Evolutionary conservation across 257 asterid species (phyloP), one percentile per base, ranked within the genome.

Genomic region (Nicotiana undulata): DNA sequence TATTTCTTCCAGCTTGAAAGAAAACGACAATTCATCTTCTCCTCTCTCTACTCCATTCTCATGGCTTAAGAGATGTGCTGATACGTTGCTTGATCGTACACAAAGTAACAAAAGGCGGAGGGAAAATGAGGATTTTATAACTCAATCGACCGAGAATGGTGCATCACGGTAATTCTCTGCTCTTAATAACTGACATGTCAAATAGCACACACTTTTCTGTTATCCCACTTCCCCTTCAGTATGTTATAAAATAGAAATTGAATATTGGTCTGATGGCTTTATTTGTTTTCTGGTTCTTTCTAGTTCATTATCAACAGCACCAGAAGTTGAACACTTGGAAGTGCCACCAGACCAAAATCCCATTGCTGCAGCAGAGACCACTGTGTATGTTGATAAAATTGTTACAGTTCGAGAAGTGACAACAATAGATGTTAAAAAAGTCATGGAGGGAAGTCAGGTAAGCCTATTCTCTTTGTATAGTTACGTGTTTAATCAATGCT

Each of bases 21-120:
- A 81, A 82, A 79, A 88, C 13, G 87, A 83, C 61, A 86, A 80
- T 80, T 67, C 90, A 22, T 78, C 93, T 76, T 90, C 98, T 86
- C 92, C 95, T 52, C 90, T 93, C 77, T 82, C 95, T 86, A 85
- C 91, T 81, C 92, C 99, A 80, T 84, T 96, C 28, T 90, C 96
- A 3, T 96, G 97, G 99, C 89, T 96, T 76, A 96, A 90, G 84
- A 85, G 98, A 31, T 92, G 92, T 86, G 99, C 98, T 83, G 97
- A 96, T 90, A 89, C 95, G 3, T 82, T 96, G 66, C 91, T 92
- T 46, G 99, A 96, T 83, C 97, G 83, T 79, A 87, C 87, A 20
- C 94, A 80, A 82, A 91, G 83, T 79, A 90, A 81, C 83, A 95
- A 92, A 72, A 93, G 86, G 75, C 86, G 90, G 80, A 91, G 87